phyloP scores from a whole-genome alignment of 345 rosid species.

The Boechera stricta region DNA sequence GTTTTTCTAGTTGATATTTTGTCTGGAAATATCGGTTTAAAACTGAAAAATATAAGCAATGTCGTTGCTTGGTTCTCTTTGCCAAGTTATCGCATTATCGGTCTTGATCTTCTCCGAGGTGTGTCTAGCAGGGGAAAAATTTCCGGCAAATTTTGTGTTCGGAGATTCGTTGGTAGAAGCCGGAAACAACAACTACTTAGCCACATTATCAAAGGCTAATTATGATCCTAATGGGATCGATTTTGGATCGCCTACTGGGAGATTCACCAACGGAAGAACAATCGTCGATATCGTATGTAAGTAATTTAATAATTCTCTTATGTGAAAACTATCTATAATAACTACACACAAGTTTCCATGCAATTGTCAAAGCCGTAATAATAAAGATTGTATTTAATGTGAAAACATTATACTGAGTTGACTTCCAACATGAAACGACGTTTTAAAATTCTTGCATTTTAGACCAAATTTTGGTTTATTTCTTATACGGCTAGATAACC shows the following conservation, averaged over 20 bases:
- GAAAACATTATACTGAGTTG: background rate
- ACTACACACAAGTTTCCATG: conserved; percentile 26
- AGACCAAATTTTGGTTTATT: conserved; percentile 2
- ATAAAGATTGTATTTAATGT: conserved; percentile 24
- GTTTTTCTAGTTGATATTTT: conserved; percentile 14
- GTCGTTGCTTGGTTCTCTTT: conserved; percentile 26
- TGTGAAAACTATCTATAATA: background rate
- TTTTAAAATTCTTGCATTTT: background rate
- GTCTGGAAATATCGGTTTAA: background rate
- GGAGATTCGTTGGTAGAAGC: conserved; percentile 81
- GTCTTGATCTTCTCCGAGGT: conserved; percentile 1
- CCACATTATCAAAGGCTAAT: conserved; percentile 66
- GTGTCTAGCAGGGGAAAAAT: conserved; percentile 19
- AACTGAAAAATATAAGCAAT: conserved; percentile 17
- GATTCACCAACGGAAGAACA: conserved; percentile 82
- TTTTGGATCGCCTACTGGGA: conserved; percentile 51
- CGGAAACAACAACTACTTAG: conserved; percentile 80
- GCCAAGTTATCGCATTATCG: conserved; percentile 15
- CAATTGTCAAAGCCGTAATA: conserved; percentile 21
- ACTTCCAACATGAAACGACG: conserved; percentile 1
- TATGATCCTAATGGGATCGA: conserved; percentile 74
- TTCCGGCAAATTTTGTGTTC: conserved; percentile 56
- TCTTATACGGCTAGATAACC: background rate
- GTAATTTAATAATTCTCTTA: conserved; percentile 6
- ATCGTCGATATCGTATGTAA: conserved; percentile 68